Evolutionary conservation across 1,284 basidiomycete species (phyloP).

Genomic region (Gymnopus androsaceus): DNA sequence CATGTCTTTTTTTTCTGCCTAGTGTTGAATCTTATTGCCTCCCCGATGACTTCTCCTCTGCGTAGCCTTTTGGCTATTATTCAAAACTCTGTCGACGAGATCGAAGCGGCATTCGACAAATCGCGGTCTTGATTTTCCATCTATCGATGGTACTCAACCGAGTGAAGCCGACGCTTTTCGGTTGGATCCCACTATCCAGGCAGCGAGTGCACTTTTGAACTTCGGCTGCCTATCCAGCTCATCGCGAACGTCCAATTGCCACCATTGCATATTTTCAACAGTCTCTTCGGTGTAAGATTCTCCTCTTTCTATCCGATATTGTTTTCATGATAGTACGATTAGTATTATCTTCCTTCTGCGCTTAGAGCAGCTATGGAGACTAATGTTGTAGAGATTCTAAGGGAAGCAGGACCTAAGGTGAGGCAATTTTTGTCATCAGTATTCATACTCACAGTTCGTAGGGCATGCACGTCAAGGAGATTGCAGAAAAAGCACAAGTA

Average conservation of each 20-base stretch:
- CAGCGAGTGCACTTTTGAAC: constrained; percentile 1
- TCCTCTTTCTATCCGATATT: background rate
- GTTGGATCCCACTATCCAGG: background rate
- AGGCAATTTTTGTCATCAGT: background rate
- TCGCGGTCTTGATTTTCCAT: constrained; percentile 3
- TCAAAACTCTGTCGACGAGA: constrained; percentile 5
- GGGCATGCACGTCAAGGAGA: constrained; percentile 38
- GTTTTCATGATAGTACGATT: background rate
- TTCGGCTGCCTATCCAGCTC: constrained; percentile 5
- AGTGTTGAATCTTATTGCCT: background rate
- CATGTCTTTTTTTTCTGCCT: too few relatives aligned
- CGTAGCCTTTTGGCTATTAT: constrained; percentile 7
- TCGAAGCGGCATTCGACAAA: background rate
- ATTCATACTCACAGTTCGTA: constrained; percentile 12
- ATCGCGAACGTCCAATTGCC: constrained; percentile 3
- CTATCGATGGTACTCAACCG: constrained; percentile 5
- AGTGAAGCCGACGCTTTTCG: background rate
- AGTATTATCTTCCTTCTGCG: constrained; percentile 25
- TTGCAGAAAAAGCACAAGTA: constrained; percentile 30
- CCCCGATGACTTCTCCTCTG: background rate
- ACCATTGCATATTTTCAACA: constrained; percentile 5
- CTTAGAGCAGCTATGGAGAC: constrained; percentile 32
- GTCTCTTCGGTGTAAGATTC: constrained; percentile 2
- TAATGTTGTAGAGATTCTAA: constrained; percentile 40
- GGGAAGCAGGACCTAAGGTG: constrained; percentile 38